Evolutionary conservation across 768 basidiomycete species (phyloP), one percentile per base, ranked within the genome.

Genomic region (Macrolepiota dolichaula): DNA sequence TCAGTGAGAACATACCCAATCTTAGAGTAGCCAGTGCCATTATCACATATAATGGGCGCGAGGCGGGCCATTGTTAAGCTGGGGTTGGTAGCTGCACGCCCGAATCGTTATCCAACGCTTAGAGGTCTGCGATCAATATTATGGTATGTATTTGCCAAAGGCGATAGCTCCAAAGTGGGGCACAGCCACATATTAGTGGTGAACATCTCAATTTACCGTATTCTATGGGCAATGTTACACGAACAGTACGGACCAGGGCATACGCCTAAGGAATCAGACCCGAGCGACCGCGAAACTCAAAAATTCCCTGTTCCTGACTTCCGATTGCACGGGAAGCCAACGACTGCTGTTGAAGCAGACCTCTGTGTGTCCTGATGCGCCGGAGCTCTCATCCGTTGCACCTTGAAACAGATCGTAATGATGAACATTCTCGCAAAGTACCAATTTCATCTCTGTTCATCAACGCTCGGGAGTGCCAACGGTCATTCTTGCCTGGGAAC

Each of bases 21-120:
- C 84, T 98, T 98, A 11, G 96, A 96, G 75, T 83, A 98, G 36
- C 96, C 96, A 49, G 96, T 97, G 44, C 96, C 96, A 80, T 98
- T 97, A 79, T 98, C 96, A 70, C 94, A 96, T 67, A 98, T 96
- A 71, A 98, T 94, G 62, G 96, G 95, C 5, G 94, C 91, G 63
- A 95, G 86, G 36, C 89, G 73, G 57, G 91, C 89, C 94, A 97
- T 96, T 59, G 62, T 65, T 37, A 58, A 64, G 64, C 61, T 35
- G 37, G 51, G 49, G 35, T 22, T 46, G 42, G 22, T 11, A 61
- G 24, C 51, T 42, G 40, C 40, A 36, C 19, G 22, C 55, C 37
- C 29, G 42, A 22, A 35, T 55, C 50, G 54, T 55, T 59, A 58
- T 59, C 57, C 50, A 53, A 29, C 51, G 5, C 2, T 7, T 29